Base-by-base conservation (phyloP, 371 early-diverging fungal species). In the Thermomucor indicae-seudaticae region DNA sequence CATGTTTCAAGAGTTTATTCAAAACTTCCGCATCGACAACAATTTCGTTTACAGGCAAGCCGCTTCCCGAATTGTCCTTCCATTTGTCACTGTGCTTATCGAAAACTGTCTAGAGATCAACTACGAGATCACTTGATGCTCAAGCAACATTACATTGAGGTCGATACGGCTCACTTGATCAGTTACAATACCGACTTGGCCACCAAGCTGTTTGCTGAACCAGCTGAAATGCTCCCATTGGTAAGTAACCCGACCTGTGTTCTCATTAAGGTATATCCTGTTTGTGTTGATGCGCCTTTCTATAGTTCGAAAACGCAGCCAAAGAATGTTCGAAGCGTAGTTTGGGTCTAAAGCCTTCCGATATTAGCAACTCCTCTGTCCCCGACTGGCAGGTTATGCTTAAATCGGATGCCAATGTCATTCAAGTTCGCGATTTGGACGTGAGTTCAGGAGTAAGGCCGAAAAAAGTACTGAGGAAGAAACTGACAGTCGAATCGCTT, bases 341-440 rank as follows among this genome's bases (percentile, higher is more conserved):
- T 40, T 58, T 86, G 43, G 73, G 70, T 53, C 56, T 76, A 1
- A 84, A 76, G 29, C 70, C 70, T 6, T 54, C 34, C 30, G 49
- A 31, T 20, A 51, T 64, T n/a, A 49, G 62, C 24, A 65, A 60
- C 25, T 64, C 64, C 2, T 75, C 76, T 6, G 72, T 81, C 3
- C 88, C 90, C n/a, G 87, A 89, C 46, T 89, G 85, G 58, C 97
- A 97, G 72, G 92, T 96, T 4, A 89, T 83, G 58, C 67, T 97
- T 19, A 78, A 84, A 42, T 93, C 95, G 23, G 80, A 74, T 55
- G 87, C 90, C 44, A 91, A 90, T 65, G 83, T 92, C 29, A 73
- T 88, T 37, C 88, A 89, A 51, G 83, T 96, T 44, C 83, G 95
- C 50, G 87, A 90, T 46, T 80, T 96, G 32, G 90, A 89, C 55